phyloP scores from a whole-genome alignment of 2,329 filamentous ascomycete species.

The Penicillium hesseltinei region DNA sequence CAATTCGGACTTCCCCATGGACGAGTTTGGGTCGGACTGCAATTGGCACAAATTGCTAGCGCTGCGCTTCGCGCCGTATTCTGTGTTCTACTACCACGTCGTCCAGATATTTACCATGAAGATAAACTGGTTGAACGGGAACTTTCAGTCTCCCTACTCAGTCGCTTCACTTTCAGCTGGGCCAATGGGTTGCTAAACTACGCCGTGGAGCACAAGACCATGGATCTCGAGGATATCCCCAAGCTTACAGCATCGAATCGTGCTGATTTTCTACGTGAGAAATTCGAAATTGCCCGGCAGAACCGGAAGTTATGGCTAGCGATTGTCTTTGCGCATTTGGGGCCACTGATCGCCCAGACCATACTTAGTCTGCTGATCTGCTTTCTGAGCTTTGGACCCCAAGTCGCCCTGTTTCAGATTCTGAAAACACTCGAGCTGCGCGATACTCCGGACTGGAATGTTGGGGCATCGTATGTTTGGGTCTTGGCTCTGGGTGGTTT shows the following conservation, averaged over 20 bases:
- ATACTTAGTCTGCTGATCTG: constrained; percentile 54
- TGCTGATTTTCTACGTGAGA: constrained; percentile 53
- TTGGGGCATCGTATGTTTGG: constrained; percentile 63
- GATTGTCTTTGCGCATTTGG: constrained; percentile 58
- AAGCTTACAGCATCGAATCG: constrained; percentile 57
- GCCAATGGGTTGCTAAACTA: constrained; percentile 53
- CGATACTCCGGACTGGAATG: constrained; percentile 44
- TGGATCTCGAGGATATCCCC: constrained; percentile 64
- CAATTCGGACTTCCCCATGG: constrained; percentile 4
- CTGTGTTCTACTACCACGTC: constrained; percentile 60
- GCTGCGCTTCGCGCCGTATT: constrained; percentile 28
- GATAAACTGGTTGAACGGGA: constrained; percentile 62
- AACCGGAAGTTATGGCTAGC: constrained; percentile 57
- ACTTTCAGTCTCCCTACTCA: constrained; percentile 60
- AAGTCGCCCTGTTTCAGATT: constrained; percentile 66
- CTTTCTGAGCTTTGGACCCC: constrained; percentile 66
- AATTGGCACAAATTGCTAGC: constrained; percentile 49
- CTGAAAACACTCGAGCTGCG: constrained; percentile 63
- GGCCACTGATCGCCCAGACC: constrained; percentile 59
- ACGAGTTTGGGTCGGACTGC: constrained; percentile 44
- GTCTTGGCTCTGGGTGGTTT: constrained; percentile 62
- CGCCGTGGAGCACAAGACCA: constrained; percentile 57
- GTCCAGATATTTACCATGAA: constrained; percentile 64
- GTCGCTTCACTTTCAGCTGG: constrained; percentile 67
- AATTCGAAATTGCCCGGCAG: constrained; percentile 37